Evolutionary conservation across 2,329 filamentous ascomycete genomes (phyloP).

Genomic region (Fusarium nelsonii): DNA sequence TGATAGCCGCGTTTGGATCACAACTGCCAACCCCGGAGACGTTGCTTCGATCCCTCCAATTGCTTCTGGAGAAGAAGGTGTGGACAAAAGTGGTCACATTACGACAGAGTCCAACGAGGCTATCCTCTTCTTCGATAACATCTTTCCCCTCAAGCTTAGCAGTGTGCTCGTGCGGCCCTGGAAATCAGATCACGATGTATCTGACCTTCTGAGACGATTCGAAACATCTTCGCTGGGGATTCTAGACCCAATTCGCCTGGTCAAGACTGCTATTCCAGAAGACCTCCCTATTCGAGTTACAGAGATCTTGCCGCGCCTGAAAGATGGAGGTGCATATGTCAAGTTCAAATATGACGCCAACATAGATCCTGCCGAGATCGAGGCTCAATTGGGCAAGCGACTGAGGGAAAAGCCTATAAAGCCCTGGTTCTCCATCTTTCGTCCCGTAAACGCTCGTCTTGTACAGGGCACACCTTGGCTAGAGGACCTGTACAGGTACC

Average conservation of each 20-base stretch:
- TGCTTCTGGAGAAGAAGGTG: constrained; percentile 54
- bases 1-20: constrained; percentile 44
- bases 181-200: constrained; percentile 63
- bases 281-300: constrained; percentile 76
- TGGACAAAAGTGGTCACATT: constrained; percentile 84
- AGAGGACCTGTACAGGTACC: constrained; percentile 88
- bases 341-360: constrained; percentile 74
- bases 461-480: constrained; percentile 93
- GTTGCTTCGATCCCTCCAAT: constrained; percentile 21
- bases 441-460: constrained; percentile 75
- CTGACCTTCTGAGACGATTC: constrained; percentile 64
- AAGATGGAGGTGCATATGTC: constrained; percentile 94
- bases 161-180: constrained; percentile 61
- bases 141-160: constrained; percentile 83
- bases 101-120: constrained; percentile 80
- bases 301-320: constrained; percentile 84
- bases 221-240: constrained; percentile 63
- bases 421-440: constrained; percentile 91
- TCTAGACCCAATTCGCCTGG: constrained; percentile 65
- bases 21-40: constrained; percentile 34
- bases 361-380: constrained; percentile 57
- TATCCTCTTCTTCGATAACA: constrained; percentile 90
- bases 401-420: constrained; percentile 78
- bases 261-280: constrained; percentile 73
- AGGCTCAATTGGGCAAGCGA: constrained; percentile 69